These are phyloP conservation scores for Crithidia expoeki DNA, from an alignment of 208 protist species.

Conservation along the genomic window DNA sequence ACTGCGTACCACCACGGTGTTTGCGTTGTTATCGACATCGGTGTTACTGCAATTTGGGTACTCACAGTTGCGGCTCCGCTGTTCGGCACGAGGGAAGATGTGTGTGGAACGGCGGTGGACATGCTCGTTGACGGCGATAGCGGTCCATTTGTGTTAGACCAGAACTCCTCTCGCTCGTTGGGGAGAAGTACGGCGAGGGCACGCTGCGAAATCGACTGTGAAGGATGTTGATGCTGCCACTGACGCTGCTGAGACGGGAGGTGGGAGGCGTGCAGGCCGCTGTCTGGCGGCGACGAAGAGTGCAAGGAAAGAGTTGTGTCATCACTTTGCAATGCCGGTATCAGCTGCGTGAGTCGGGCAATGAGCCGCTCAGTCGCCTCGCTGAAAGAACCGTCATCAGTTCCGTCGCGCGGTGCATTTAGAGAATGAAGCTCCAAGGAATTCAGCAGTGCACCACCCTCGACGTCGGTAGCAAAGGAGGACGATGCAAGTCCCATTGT, in stretches of 20 bases:
- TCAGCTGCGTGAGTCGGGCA: neutral
- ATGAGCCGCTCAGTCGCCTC: neutral
- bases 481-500: too few species aligned
- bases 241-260: neutral
- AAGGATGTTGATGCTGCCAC: neutral
- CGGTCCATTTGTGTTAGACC: neutral
- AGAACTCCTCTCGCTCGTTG: neutral
- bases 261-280: neutral
- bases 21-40: neutral
- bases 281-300: neutral
- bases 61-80: too few species aligned
- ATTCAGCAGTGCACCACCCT: neutral
- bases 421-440: neutral
- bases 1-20: constrained; percentile 1
- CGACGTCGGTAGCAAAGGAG: neutral
- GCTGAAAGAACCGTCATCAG: neutral
- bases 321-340: neutral
- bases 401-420: neutral
- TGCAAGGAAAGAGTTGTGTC: neutral
- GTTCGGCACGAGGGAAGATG: neutral
- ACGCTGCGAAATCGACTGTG: neutral
- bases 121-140: constrained; percentile 2
- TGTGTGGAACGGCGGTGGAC: neutral
- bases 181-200: neutral
- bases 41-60: too few species aligned